Percentiles rank a stretch among this genome's conserved stretches.
phyloP scores from a whole-genome alignment of 805 yeast species.

The Candida xyloterini region DNA sequence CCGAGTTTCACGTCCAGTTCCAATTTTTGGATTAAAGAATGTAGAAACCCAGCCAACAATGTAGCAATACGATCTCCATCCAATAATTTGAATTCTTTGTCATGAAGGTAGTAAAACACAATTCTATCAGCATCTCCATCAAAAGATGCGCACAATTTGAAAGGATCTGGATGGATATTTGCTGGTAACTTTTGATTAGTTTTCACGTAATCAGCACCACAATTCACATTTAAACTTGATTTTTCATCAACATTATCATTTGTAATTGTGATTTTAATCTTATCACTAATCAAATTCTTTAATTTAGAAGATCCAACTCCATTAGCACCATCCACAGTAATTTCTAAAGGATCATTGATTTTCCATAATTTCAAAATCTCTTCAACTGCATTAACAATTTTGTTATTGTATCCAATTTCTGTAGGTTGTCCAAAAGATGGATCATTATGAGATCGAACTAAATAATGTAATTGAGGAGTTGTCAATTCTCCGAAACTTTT shows the following conservation, averaged over 20 bases:
- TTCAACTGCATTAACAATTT: constrained; percentile 54
- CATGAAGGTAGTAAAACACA: constrained; percentile 64
- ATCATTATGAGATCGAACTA: constrained; percentile 74
- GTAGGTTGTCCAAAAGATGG: constrained; percentile 54
- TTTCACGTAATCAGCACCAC: constrained; percentile 97
- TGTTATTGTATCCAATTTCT: constrained; percentile 67
- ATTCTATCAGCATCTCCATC: constrained; percentile 98
- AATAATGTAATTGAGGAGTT: constrained; percentile 92
- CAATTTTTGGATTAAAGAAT: constrained; percentile 44
- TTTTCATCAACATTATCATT: constrained; percentile 59
- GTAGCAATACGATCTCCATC: constrained; percentile 96
- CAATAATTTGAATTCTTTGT: constrained; percentile 47
- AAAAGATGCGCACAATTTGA: constrained; percentile 69
- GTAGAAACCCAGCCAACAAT: constrained; percentile 65
- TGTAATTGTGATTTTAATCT: constrained; percentile 42
- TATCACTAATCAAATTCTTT: constrained; percentile 38
- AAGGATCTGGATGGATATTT: constrained; percentile 45
- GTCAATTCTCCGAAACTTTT: constrained; percentile 71
- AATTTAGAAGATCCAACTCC: constrained; percentile 93
- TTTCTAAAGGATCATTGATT: constrained; percentile 24
- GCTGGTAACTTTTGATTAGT: constrained; percentile 78
- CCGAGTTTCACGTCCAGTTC: constrained; percentile 46
- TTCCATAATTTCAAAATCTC: constrained; percentile 36
- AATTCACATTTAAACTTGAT: constrained; percentile 60
- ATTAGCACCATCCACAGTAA: constrained; percentile 87